Conservation (phyloP, 306 rosid species). For the Prunus kanzakura region DNA sequence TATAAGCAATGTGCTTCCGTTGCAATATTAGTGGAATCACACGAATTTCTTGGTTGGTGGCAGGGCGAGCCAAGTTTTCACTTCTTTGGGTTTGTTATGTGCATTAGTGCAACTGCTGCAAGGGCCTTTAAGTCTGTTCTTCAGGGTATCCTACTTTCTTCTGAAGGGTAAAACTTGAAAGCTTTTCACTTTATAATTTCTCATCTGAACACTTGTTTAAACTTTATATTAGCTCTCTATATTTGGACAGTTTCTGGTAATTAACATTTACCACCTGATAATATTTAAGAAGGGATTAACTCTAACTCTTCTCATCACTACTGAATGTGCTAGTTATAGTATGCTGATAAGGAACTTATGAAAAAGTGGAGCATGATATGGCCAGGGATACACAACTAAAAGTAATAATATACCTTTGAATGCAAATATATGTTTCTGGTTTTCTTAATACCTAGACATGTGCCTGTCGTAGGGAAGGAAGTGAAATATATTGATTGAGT, state of each 20-base stretch:
- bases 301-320: not conserved
- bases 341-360: not conserved
- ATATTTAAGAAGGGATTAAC: not conserved
- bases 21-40: constrained; percentile 18
- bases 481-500: not conserved
- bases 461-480: not conserved
- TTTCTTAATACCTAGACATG: not conserved
- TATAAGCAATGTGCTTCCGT: constrained; percentile 9
- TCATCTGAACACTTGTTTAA: not conserved
- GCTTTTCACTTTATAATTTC: constrained; percentile 7
- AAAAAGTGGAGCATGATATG: not conserved
- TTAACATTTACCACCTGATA: not conserved
- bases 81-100: constrained; percentile 88
- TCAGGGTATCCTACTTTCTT: constrained; percentile 89
- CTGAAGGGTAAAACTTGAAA: constrained; percentile 74
- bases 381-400: not conserved
- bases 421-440: not conserved
- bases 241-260: not conserved
- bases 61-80: constrained; percentile 98
- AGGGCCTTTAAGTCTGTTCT: constrained; percentile 99
- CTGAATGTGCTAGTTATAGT: not conserved
- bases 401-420: no score
- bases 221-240: not conserved
- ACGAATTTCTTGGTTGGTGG: constrained; percentile 40
- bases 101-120: constrained; percentile 95